Conservation (phyloP, 140 eudicot genomes). For the Senecio squalidus region DNA sequence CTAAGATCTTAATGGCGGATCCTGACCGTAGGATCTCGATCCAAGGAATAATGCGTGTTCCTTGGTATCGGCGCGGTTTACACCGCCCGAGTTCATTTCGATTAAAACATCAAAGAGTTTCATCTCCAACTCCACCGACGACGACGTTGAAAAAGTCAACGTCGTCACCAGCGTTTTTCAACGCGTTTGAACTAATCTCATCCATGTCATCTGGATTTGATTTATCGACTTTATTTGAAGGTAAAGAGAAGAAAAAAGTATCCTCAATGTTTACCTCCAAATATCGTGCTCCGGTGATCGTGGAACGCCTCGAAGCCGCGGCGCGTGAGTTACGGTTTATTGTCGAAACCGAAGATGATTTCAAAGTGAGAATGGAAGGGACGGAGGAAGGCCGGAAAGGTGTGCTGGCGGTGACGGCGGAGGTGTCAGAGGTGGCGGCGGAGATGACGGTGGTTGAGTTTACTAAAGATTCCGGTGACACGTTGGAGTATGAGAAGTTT, state of each 20-base stretch:
- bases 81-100: conserved; percentile 24
- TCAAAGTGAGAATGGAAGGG: conserved; percentile 47
- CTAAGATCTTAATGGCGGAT: conserved; percentile 50
- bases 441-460: conserved; percentile 76
- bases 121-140: conserved; percentile 12
- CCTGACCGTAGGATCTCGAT: conserved; percentile 54
- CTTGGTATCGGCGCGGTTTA: conserved; percentile 46
- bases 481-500: conserved; percentile 55
- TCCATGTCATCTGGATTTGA: conserved; percentile 75
- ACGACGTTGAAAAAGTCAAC: conserved; percentile 39
- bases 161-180: conserved; percentile 59
- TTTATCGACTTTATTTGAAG: conserved; percentile 46
- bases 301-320: conserved; percentile 28
- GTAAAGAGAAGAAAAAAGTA: conserved; percentile 28
- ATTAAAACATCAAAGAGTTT: not conserved
- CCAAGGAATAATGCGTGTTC: conserved; percentile 41
- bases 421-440: conserved; percentile 70
- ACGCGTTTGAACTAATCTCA: conserved; percentile 68
- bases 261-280: conserved; percentile 49
- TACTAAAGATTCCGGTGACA: conserved; percentile 55
- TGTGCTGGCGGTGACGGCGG: conserved; percentile 50
- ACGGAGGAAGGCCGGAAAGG: conserved; percentile 60
- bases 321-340: conserved; percentile 28
- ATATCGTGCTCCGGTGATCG: conserved; percentile 35
- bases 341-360: conserved; percentile 40